Conservation (phyloP, 2,329 filamentous ascomycete genomes). For the Xylaria arbuscula region DNA sequence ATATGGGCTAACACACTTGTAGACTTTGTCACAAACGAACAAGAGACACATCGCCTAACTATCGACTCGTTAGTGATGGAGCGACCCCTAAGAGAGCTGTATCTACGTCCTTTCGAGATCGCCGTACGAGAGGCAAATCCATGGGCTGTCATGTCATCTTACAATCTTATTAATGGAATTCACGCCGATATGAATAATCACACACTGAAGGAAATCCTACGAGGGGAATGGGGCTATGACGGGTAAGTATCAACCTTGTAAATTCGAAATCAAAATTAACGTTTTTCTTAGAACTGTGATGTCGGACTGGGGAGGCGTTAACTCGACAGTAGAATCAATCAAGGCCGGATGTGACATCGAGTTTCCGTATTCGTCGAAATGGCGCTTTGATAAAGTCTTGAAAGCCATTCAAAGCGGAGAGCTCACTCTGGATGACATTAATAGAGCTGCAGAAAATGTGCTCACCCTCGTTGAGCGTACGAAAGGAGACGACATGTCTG, state of each 20-base stretch:
- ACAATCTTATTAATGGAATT: constrained; percentile 73
- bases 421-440: constrained; percentile 61
- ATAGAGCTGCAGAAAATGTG: constrained; percentile 69
- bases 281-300: constrained; percentile 60
- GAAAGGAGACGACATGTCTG: constrained; percentile 68
- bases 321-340: constrained; percentile 66
- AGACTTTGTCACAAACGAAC: constrained; percentile 42
- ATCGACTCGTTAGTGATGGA: constrained; percentile 74
- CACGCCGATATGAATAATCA: constrained; percentile 68
- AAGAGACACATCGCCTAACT: constrained; percentile 68
- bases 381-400: constrained; percentile 68
- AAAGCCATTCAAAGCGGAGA: constrained; percentile 61
- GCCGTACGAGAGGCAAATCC: constrained; percentile 75
- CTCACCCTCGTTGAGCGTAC: constrained; percentile 70
- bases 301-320: constrained; percentile 69
- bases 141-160: constrained; percentile 76
- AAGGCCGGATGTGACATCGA: constrained; percentile 68
- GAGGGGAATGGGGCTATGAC: constrained; percentile 72
- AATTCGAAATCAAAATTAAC: constrained; percentile 38
- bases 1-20: constrained; percentile 15
- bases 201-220: constrained; percentile 66
- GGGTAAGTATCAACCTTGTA: constrained; percentile 55
- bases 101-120: constrained; percentile 80
- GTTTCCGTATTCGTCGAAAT: constrained; percentile 66
- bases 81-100: constrained; percentile 74